Conservation (phyloP, 2,329 filamentous ascomycete genomes). For the Cadophora gregata region DNA sequence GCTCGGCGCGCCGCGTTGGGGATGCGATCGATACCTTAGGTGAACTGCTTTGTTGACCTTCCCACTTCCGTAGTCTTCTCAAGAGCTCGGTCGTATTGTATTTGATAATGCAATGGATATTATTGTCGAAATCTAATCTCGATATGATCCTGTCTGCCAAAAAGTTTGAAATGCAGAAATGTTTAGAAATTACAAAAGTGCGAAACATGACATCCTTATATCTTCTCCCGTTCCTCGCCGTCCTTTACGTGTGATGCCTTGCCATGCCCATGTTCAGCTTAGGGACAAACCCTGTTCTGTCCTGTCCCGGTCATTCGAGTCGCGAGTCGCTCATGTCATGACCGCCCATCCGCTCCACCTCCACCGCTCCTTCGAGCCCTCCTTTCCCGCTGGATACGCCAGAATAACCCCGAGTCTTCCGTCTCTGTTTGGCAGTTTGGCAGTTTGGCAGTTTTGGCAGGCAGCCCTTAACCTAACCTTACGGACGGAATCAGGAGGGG, state of each 20-base stretch:
- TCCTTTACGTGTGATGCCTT: not conserved
- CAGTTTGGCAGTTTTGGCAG: not conserved
- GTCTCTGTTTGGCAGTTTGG: not conserved
- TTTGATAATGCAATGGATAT: not conserved
- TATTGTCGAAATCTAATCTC: not conserved
- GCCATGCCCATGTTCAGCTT: not conserved
- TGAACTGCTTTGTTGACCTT: slow-evolving; percentile 13
- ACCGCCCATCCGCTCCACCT: not conserved
- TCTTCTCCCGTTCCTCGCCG: not conserved
- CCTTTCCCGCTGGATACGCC: not conserved
- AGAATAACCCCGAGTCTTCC: not conserved
- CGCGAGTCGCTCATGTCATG: slow-evolving; percentile 10
- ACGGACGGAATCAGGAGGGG: not conserved
- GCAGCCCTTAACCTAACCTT: too few species aligned
- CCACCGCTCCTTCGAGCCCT: slow-evolving; percentile 4
- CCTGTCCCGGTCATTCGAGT: slow-evolving; percentile 3
- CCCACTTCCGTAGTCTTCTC: not conserved
- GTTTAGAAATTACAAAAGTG: not conserved
- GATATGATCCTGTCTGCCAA: not conserved
- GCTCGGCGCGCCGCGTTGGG: slow-evolving; percentile 9
- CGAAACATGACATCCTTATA: slow-evolving; percentile 6
- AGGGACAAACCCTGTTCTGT: too few species aligned
- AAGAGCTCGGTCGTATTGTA: not conserved
- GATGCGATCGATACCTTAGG: not conserved
- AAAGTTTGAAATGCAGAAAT: too few species aligned